Percentiles rank a stretch among this genome's conserved stretches.
These are phyloP conservation scores for Malania oleifera DNA, from an alignment of 164 flowering plant genomes.

Conservation along the genomic window DNA sequence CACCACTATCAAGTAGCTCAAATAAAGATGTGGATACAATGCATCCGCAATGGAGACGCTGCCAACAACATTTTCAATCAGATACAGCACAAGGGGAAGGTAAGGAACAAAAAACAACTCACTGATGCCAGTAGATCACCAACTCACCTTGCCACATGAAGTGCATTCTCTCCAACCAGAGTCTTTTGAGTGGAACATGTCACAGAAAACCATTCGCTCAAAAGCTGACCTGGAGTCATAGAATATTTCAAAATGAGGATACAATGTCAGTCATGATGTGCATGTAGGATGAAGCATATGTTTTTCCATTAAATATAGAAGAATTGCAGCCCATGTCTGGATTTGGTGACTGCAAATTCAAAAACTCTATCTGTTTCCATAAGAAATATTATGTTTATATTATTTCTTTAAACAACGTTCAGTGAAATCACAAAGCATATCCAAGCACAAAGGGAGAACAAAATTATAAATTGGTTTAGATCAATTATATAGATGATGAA, in stretches of 20 bases:
- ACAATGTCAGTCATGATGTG: neutral
- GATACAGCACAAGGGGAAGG: neutral
- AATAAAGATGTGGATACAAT: slow-evolving; percentile 55
- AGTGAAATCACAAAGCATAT: too few relatives aligned
- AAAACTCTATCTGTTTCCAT: too few relatives aligned
- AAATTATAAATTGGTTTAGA: too few relatives aligned
- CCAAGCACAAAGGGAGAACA: too few relatives aligned
- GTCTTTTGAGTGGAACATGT: slow-evolving; percentile 64
- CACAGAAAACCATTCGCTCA: slow-evolving; percentile 68
- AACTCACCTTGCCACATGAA: slow-evolving; percentile 75
- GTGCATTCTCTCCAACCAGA: slow-evolving; percentile 93
- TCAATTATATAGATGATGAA: too few relatives aligned
- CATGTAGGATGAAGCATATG: neutral
- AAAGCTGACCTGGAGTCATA: slow-evolving; percentile 53
- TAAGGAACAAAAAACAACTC: neutral
- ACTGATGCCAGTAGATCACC: neutral
- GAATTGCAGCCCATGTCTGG: too few relatives aligned
- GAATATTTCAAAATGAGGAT: neutral
- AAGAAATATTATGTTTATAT: too few relatives aligned
- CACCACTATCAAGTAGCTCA: slow-evolving; percentile 72
- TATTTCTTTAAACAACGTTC: too few relatives aligned
- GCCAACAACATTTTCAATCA: slow-evolving; percentile 24
- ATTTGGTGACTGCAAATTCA: too few relatives aligned
- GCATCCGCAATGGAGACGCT: slow-evolving; percentile 97
- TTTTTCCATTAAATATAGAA: neutral